Evolutionary conservation across 805 yeast species (phyloP), one percentile per base, ranked within the genome.

Genomic region (Brettanomyces sp.): DNA sequence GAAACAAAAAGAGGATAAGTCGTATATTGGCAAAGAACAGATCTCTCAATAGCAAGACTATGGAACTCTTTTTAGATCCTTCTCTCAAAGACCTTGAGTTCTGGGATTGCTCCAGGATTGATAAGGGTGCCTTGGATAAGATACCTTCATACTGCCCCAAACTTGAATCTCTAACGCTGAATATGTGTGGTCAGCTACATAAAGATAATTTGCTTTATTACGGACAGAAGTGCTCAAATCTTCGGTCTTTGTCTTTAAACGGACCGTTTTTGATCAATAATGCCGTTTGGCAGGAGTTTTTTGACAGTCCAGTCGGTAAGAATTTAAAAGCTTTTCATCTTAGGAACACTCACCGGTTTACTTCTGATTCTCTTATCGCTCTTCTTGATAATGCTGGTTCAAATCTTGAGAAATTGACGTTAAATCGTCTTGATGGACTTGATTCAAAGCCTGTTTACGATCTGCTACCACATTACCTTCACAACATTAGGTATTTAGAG

Each of bases 121-220:
- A 79, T 23, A 72, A 74, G 37, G 82, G 76, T 49, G 76, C 93
- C 0, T 73, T 82, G 49, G 74, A 76, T 54, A 72, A 79, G 51
- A 77, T 93, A 36, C 89, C 90, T 0, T 71, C 95, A 0, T 83
- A 67, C 59, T 86, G 96, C 53, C 96, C 96, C 0, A 70, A 81
- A 25, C 50, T 93, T 3, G 80, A 76, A 52, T 62, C 70, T 1
- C 60, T 93, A 39, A 82, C 82, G 0, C 66, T 93, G 40, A 79
- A 80, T 48, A 91, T 90, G 97, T 91, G 98, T 68, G 99, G 99
- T 4, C 90, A 85, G 54, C 66, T 93, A 37, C 88, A 84, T 54
- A 85, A 85, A 58, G 89, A 82, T 51, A 82, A 84, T 47, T 60
- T 93, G 48, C 58, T 68, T 14, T 84, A 87, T 58, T 77, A 75